Base-by-base conservation (phyloP, 306 rosid species). In the Pyrus bretschneideri region DNA sequence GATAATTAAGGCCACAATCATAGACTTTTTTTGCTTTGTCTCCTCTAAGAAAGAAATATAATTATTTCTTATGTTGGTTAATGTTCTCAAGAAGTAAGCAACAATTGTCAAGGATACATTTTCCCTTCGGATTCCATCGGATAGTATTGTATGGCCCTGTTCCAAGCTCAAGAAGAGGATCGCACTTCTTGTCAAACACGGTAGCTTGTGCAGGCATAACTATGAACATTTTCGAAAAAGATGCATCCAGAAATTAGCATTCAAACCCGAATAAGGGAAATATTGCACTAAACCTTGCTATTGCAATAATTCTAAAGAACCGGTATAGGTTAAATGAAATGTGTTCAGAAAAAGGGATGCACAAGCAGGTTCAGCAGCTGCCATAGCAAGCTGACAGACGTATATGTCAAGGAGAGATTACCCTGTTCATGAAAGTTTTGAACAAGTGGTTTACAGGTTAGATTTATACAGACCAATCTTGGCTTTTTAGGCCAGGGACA, bases 81-180 rank as follows among this genome's bases (percentile, higher is more conserved):
- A 59, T 23, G 65, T 5, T 59, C 18, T 27, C 65, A 59, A 6
- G 65, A 12, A 58, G 19, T 3, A 38, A 54, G 74, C 33, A n/a
- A n/a, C 23, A 52, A 49, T 63, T 71, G 72, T 76, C 15, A 42
- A 86, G 94, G 93, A 90, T 94, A 91, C n/a, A 62, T 90, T 81
- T 63, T 90, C 96, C 31, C 94, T 87, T 92, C 3, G 98, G 98
- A 76, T 92, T 92, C 97, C 97, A 94, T 64, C 96, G 85, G 73
- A 94, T 78, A 23, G 98, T 94, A 74, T 94, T 94, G 85, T 89
- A 94, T 46, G 98, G 98, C 64, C 98, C 98, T 59, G 86, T 83
- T 83, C 98, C 96, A 69, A 94, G 92, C 91, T 94, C 98, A 76
- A 92, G 87, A 65, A 94, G 83, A 85, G 98, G 98, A 78, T 84